Conservation (phyloP, 2,329 filamentous ascomycete genomes). For the Emericellopsis cladophorae region DNA sequence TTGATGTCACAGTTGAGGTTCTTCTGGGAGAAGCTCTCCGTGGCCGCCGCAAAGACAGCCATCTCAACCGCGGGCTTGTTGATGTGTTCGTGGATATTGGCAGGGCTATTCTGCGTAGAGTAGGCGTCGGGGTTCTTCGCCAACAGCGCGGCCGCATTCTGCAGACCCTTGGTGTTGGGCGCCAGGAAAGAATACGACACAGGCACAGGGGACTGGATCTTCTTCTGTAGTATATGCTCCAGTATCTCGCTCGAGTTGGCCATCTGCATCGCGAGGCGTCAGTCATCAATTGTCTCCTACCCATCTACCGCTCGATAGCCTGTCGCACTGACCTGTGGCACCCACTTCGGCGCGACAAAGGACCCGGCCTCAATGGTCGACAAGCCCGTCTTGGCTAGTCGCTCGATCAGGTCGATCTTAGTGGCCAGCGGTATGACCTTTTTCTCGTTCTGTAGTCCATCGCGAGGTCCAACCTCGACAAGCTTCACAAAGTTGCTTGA, state of each 20-base stretch:
- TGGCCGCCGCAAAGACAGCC: slow-evolving; percentile 72
- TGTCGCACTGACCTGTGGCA: slow-evolving; percentile 51
- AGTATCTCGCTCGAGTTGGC: slow-evolving; percentile 66
- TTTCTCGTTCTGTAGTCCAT: slow-evolving; percentile 82
- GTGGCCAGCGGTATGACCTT: slow-evolving; percentile 54
- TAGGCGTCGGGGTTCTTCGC: slow-evolving; percentile 34
- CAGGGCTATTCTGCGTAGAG: slow-evolving; percentile 35
- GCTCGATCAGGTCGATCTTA: slow-evolving; percentile 65
- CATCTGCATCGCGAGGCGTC: slow-evolving; percentile 40
- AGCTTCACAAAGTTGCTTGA: slow-evolving; percentile 43
- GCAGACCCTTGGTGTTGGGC: slow-evolving; percentile 62
- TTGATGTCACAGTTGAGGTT: slow-evolving; percentile 75
- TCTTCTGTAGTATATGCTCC: slow-evolving; percentile 48
- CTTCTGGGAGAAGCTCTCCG: slow-evolving; percentile 65
- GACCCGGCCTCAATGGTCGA: slow-evolving; percentile 68
- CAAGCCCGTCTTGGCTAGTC: slow-evolving; percentile 56
- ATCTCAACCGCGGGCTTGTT: slow-evolving; percentile 48
- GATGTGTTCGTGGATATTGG: slow-evolving; percentile 20
- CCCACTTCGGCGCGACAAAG: slow-evolving; percentile 75
- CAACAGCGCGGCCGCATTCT: slow-evolving; percentile 45
- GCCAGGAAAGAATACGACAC: slow-evolving; percentile 72
- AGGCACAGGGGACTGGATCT: slow-evolving; percentile 37
- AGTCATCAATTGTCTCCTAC: slow-evolving; percentile 5
- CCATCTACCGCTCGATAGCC: not conserved
- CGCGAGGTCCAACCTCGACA: slow-evolving; percentile 73